Conservation (phyloP, 768 basidiomycete genomes). For the Collybia nuda region DNA sequence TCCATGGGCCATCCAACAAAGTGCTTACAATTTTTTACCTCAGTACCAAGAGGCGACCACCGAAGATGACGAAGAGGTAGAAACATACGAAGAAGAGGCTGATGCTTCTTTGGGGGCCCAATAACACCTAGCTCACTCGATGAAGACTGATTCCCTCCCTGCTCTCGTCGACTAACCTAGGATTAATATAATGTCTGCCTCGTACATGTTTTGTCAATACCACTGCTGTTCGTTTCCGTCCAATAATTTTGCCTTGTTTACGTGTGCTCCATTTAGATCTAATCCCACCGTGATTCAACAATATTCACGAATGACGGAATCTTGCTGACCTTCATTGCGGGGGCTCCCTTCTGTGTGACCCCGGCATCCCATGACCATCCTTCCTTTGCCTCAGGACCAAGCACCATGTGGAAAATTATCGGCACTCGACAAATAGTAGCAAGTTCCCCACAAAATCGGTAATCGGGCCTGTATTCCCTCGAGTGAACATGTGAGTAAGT, state of each 20-base stretch:
- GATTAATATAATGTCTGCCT: constrained; percentile 8
- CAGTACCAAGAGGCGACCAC: constrained; percentile 63
- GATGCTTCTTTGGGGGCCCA: constrained; percentile 8
- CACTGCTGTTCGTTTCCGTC: not conserved
- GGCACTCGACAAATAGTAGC: not conserved
- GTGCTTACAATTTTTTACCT: constrained; percentile 1
- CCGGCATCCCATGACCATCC: not conserved
- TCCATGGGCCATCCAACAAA: not conserved
- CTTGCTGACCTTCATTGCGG: too few species aligned
- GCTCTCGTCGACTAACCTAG: constrained; percentile 6
- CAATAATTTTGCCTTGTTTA: not conserved
- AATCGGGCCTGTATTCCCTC: not conserved
- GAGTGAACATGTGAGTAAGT: too few species aligned
- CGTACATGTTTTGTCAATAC: not conserved
- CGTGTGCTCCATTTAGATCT: too few species aligned
- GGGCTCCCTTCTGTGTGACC: too few species aligned
- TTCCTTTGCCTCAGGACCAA: not conserved
- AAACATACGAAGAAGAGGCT: constrained; percentile 26
- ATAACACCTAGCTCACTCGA: constrained; percentile 7
- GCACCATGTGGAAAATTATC: not conserved
- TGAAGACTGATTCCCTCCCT: constrained; percentile 1
- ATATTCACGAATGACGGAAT: too few species aligned
- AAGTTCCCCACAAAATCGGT: constrained; percentile 6
- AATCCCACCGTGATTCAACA: not conserved
- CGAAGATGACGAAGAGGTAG: constrained; percentile 42